Evolutionary conservation across 2,329 filamentous ascomycete genomes (phyloP).

Genomic region (Malbranchea cinnamomea): DNA sequence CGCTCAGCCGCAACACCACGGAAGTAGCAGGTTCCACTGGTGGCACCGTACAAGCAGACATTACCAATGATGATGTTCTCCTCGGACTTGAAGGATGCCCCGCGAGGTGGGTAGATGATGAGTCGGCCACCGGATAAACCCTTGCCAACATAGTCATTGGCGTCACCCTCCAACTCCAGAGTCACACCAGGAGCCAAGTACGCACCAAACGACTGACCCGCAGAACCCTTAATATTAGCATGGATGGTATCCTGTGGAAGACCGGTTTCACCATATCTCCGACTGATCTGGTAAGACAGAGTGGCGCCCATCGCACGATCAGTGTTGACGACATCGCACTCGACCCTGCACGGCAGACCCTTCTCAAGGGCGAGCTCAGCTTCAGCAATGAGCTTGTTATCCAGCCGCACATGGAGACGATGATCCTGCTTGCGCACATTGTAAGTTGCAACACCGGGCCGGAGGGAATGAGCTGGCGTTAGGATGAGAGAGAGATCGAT

Average conservation of each 20-base stretch:
- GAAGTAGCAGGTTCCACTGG: conserved; percentile 86
- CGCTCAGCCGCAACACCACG: conserved; percentile 90
- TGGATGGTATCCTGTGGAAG: conserved; percentile 88
- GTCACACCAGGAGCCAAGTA: conserved; percentile 89
- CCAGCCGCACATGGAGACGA: conserved; percentile 76
- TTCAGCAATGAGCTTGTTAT: conserved; percentile 95
- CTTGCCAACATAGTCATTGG: conserved; percentile 96
- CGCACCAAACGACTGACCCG: conserved; percentile 91
- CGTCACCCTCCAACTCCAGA: conserved; percentile 84
- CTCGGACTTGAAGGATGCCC: conserved; percentile 86
- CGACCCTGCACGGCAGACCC: conserved; percentile 79
- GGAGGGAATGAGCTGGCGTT: conserved; percentile 88
- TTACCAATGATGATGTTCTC: conserved; percentile 92
- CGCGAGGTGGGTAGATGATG: conserved; percentile 83
- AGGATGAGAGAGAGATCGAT: conserved; percentile 86
- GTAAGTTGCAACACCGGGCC: conserved; percentile 88
- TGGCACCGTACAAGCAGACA: conserved; percentile 88
- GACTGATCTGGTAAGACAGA: conserved; percentile 89
- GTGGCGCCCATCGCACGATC: conserved; percentile 88
- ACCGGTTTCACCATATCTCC: conserved; percentile 77
- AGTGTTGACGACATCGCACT: conserved; percentile 93
- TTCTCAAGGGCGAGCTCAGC: conserved; percentile 90
- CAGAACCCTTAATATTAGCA: conserved; percentile 90
- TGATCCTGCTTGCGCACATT: conserved; percentile 98
- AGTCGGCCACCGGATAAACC: conserved; percentile 83